Evolutionary conservation across 345 rosid species (phyloP).

Genomic region (Theobroma cacao): DNA sequence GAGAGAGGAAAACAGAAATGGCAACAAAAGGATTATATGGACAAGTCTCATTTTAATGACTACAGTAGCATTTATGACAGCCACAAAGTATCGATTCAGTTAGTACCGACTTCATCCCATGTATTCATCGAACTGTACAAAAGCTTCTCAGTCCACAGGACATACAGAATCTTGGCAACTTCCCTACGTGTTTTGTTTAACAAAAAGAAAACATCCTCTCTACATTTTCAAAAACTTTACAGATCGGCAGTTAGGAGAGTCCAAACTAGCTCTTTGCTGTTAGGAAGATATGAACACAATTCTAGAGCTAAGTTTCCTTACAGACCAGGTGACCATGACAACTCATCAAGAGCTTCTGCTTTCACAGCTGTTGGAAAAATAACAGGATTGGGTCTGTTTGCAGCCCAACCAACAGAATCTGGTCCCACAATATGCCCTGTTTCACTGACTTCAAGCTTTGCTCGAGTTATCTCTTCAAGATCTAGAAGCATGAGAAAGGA

Average conservation of each 20-base stretch:
- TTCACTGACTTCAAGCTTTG: not conserved
- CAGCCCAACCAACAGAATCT: not conserved
- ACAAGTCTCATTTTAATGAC: not conserved
- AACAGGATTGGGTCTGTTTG: not conserved
- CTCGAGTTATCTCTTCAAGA: conserved; percentile 4
- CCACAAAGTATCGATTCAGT: not conserved
- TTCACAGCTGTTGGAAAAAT: not conserved
- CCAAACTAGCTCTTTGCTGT: not conserved
- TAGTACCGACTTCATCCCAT: not conserved
- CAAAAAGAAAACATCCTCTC: not conserved
- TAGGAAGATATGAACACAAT: not conserved
- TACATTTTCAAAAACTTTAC: not conserved
- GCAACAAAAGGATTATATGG: not conserved
- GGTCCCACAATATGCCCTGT: not conserved
- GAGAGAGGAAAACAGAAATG: not conserved
- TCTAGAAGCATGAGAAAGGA: not conserved
- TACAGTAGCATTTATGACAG: not conserved
- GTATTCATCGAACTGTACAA: not conserved
- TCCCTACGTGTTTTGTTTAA: not conserved
- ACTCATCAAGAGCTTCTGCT: not conserved
- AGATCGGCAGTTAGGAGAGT: not conserved
- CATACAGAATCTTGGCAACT: not conserved
- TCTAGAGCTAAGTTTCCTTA: not conserved
- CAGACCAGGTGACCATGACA: not conserved
- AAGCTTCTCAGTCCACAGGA: not conserved